These are phyloP conservation scores for Cicer judaicum DNA, from an alignment of 306 rosid species.

Conservation along the genomic window DNA sequence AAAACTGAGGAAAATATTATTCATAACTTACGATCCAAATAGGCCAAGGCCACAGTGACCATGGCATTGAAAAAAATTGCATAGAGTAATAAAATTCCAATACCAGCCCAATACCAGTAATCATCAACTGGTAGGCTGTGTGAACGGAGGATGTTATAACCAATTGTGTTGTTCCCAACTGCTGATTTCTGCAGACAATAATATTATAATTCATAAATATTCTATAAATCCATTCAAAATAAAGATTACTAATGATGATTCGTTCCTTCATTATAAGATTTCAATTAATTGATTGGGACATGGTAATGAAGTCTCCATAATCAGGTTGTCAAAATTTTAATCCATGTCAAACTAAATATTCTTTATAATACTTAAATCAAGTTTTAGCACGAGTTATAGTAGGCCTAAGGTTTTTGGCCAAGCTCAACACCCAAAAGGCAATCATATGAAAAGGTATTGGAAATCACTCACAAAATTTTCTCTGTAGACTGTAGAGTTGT, in stretches of 20 bases:
- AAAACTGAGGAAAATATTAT: constrained; percentile 5
- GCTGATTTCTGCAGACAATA: constrained; percentile 64
- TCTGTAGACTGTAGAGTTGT: constrained; percentile 15
- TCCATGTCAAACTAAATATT: not conserved
- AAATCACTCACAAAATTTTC: not conserved
- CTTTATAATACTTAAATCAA: not conserved
- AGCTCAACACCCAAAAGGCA: not conserved
- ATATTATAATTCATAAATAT: constrained; percentile 34
- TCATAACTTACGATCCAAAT: constrained; percentile 74
- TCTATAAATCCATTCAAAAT: constrained; percentile 16
- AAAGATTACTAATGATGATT: not conserved
- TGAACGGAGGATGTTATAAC: constrained; percentile 61
- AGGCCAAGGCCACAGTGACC: constrained; percentile 76
- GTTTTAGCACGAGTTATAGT: not conserved
- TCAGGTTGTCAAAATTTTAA: not conserved
- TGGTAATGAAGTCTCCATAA: not conserved
- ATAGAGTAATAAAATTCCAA: constrained; percentile 55
- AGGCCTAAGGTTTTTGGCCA: not conserved
- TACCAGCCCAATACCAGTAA: constrained; percentile 80
- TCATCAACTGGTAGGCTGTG: constrained; percentile 62
- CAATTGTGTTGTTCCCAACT: constrained; percentile 55
- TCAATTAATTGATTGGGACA: constrained; percentile 21
- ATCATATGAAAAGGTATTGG: constrained; percentile 2
- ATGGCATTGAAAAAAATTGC: constrained; percentile 62
- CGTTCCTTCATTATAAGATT: constrained; percentile 15